These are phyloP conservation scores for Moesziomyces antarcticus DNA, from an alignment of 1,284 basidiomycete genomes.

Conservation along the genomic window DNA sequence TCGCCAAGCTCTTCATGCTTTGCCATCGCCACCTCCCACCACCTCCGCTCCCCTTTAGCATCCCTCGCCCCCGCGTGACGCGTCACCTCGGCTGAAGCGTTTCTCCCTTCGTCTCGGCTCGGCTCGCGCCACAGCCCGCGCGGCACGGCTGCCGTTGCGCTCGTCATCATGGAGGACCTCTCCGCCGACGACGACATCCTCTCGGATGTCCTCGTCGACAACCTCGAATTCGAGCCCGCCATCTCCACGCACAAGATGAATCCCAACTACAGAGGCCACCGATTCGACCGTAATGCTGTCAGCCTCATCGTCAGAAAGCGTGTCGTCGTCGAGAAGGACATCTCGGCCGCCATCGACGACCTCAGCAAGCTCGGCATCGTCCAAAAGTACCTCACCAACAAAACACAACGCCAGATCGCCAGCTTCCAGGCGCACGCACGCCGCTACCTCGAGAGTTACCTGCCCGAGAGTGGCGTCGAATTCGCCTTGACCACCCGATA, in stretches of 20 bases:
- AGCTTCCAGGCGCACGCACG: slow-evolving; percentile 56
- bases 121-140: slow-evolving; percentile 33
- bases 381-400: slow-evolving; percentile 55
- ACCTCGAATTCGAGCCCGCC: slow-evolving; percentile 65
- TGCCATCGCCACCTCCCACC: slow-evolving; percentile 15
- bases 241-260: slow-evolving; percentile 68
- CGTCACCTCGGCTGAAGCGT: slow-evolving; percentile 19
- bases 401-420: slow-evolving; percentile 53
- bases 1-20: slow-evolving; percentile 33
- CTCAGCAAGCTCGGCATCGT: slow-evolving; percentile 60
- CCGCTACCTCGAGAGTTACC: slow-evolving; percentile 65
- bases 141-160: slow-evolving; percentile 37
- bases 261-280: slow-evolving; percentile 59
- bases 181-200: slow-evolving; percentile 66
- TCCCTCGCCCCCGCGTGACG: slow-evolving; percentile 4
- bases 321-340: slow-evolving; percentile 58
- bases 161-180: slow-evolving; percentile 62
- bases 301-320: slow-evolving; percentile 55
- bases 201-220: slow-evolving; percentile 66
- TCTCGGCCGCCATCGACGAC: slow-evolving; percentile 55
- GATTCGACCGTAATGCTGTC: slow-evolving; percentile 60
- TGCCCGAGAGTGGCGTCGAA: slow-evolving; percentile 65
- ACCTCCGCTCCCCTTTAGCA: slow-evolving; percentile 7
- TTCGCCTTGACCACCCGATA: slow-evolving; percentile 64
- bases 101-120: slow-evolving; percentile 2